Evolutionary conservation across 75 land plant species (phyloP).

Genomic region (Gnetum montanum): DNA sequence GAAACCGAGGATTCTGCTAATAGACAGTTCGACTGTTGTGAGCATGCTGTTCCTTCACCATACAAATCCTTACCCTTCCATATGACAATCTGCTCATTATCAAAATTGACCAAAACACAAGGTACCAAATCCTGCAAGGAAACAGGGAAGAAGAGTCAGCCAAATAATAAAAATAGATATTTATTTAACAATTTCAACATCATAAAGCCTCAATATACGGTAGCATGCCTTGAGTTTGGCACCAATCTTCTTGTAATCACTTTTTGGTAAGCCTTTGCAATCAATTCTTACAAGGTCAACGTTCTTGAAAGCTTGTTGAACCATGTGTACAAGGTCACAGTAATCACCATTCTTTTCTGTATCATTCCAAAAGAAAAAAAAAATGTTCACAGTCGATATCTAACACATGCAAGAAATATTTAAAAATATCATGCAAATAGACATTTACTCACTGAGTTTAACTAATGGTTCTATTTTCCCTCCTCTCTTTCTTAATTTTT

Average conservation of each 20-base stretch:
- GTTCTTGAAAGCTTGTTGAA: conserved; percentile 61
- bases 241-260: conserved; percentile 75
- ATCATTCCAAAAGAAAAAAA: conserved; percentile 1
- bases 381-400: background rate
- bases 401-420: too few species aligned
- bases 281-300: conserved; percentile 68
- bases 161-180: too few species aligned
- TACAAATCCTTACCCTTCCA: conserved; percentile 55
- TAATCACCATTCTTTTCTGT: conserved; percentile 50
- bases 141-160: background rate
- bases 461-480: conserved; percentile 38
- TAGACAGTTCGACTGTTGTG: too few species aligned
- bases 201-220: background rate
- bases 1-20: too few species aligned
- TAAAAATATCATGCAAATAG: too few species aligned
- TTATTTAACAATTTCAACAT: too few species aligned
- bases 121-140: conserved; percentile 63
- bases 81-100: conserved; percentile 70
- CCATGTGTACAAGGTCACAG: conserved; percentile 46
- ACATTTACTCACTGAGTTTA: conserved; percentile 31
- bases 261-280: conserved; percentile 58
- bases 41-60: background rate
- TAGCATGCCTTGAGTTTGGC: conserved; percentile 57
- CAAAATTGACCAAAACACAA: conserved; percentile 68
- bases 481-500: conserved; percentile 68